A percentile compares a stretch with the other conserved stretches of the same genome.
Conservation (phyloP, 768 basidiomycete genomes). For the Podaxis sp. region DNA sequence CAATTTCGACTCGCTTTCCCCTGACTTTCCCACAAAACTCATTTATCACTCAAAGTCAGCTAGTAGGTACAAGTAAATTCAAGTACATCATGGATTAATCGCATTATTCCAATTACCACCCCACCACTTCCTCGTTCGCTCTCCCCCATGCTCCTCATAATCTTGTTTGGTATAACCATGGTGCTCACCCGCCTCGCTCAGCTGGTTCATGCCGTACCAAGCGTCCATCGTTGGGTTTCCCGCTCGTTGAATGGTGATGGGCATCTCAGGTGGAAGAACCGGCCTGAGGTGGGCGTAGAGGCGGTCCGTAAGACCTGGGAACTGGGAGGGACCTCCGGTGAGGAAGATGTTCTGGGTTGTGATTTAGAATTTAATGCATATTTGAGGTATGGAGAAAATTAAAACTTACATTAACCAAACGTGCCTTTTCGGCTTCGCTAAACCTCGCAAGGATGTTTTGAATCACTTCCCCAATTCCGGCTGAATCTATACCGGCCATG, state of each 20-base stretch:
- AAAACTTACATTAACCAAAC: conserved; percentile 67
- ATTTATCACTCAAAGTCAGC: background rate
- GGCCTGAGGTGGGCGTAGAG: conserved; percentile 76
- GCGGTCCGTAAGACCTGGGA: conserved; percentile 65
- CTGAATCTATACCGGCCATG: conserved; percentile 95
- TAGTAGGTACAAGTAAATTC: background rate
- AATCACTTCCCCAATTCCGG: conserved; percentile 89
- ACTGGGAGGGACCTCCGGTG: conserved; percentile 75
- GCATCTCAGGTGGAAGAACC: conserved; percentile 78
- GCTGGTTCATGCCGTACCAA: conserved; percentile 91
- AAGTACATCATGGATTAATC: conserved; percentile 2
- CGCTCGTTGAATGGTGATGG: conserved; percentile 60
- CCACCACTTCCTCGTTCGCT: conserved; percentile 86
- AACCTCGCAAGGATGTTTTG: conserved; percentile 79
- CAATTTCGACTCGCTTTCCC: background rate
- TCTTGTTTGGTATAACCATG: conserved; percentile 65
- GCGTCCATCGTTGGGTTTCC: conserved; percentile 69
- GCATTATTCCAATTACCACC: conserved; percentile 82
- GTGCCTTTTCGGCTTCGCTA: conserved; percentile 56
- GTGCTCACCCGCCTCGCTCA: conserved; percentile 56
- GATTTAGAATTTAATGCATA: background rate
- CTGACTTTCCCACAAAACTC: too few species aligned
- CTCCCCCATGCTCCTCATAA: conserved; percentile 88
- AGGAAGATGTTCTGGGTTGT: conserved; percentile 75
- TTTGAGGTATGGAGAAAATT: background rate